These are phyloP conservation scores for Bondarzewia mesenterica DNA, from an alignment of 1,284 basidiomycete genomes.

Conservation along the genomic window DNA sequence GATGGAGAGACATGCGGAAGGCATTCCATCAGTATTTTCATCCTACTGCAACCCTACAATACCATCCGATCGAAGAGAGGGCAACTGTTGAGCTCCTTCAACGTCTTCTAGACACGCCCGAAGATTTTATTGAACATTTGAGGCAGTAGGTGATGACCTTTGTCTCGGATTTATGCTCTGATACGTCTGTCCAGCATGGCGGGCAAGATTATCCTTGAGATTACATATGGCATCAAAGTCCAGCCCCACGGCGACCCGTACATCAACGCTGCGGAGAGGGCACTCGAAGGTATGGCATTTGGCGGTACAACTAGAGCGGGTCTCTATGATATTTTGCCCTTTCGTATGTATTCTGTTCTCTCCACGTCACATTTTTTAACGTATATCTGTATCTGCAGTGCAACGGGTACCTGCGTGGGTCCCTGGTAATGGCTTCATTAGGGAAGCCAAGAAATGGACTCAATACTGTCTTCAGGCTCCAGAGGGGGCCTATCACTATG, in stretches of 20 bases:
- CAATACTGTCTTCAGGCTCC: conserved; percentile 7
- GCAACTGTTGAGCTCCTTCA: conserved; percentile 15
- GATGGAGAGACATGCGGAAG: conserved; percentile 16
- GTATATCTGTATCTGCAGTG: conserved; percentile 8
- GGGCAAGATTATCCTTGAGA: conserved; percentile 16
- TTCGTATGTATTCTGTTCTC: conserved; percentile 7
- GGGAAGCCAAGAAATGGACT: conserved; percentile 7
- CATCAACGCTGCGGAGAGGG: conserved; percentile 16
- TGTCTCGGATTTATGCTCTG: conserved; percentile 5
- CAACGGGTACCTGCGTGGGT: conserved; percentile 14
- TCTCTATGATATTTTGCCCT: conserved; percentile 13
- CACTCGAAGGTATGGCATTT: conserved; percentile 11
- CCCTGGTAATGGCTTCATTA: conserved; percentile 16
- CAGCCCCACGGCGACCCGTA: conserved; percentile 15
- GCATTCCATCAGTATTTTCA: conserved; percentile 19
- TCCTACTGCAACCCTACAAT: conserved; percentile 9
- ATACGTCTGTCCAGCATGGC: conserved; percentile 10
- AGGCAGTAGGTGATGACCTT: conserved; percentile 9
- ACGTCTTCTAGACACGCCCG: conserved; percentile 14
- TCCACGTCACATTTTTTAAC: not conserved
- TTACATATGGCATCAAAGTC: conserved; percentile 19
- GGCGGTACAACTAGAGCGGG: conserved; percentile 7
- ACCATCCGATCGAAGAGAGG: conserved; percentile 14
- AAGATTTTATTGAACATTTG: conserved; percentile 16
- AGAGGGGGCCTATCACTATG: conserved; percentile 10